Base-by-base conservation (phyloP, 2,329 filamentous ascomycete species). In the Botryotinia convoluta region DNA sequence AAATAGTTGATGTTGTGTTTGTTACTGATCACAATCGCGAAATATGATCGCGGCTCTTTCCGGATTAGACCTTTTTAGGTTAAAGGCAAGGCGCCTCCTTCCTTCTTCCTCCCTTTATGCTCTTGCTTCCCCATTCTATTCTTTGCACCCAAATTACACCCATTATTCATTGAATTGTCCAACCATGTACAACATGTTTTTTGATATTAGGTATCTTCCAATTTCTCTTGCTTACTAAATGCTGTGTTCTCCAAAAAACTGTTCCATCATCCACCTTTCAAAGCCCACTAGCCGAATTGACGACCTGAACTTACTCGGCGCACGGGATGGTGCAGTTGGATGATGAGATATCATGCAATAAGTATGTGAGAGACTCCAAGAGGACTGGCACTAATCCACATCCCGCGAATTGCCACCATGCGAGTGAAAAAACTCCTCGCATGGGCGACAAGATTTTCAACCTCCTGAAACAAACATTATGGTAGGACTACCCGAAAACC, bases 341-440 rank as follows among this genome's bases (percentile, higher is more conserved):
- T 72, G 70, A 72, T 72, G 70, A 51, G 32, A 39, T 45, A 44
- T 69, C 45, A 42, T 72, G 62, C 32, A 69, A 51, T 12, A 51
- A 37, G 29, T 44, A 68, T 60, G 63, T 72, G 63, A 69, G 42
- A 72, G 62, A 7, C 26, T 72, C 42, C 63, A 60, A n/a, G 26
- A 42, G n/a, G 32, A 61, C 32, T 42, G 57, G 54, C 29, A 61
- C 35, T 29, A 60, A 14, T 67, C 63, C n/a, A 62, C 22, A 69
- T 73, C 44, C 45, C 32, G 65, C 45, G 14, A 51, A 26, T 68
- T 69, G 48, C 61, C 73, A 72, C 74, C 73, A 75, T 76, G 73
- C 63, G 44, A 37, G 29, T 69, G 60, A 39, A 54, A 54, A 68
- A 67, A 51, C 65, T 48, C 54, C 71, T 73, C 71, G 65, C 65